Evolutionary conservation across 352 stramenopile genomes (phyloP).

Genomic region (Phytophthora idaei): DNA sequence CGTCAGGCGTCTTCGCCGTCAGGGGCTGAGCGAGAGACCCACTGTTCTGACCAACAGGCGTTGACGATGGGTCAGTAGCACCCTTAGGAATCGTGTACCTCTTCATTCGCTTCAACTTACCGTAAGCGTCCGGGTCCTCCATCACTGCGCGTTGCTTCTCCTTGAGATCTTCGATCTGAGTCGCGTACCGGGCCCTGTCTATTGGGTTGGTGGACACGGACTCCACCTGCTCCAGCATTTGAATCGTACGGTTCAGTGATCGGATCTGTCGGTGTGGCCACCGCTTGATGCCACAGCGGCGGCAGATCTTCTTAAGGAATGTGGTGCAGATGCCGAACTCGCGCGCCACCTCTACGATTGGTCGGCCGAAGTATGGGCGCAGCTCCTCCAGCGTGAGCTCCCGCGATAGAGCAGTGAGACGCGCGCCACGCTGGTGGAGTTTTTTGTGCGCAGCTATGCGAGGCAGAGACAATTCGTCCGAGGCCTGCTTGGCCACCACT

Average conservation of each 20-base stretch:
- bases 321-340: slow-evolving; percentile 81
- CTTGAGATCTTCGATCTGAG: slow-evolving; percentile 66
- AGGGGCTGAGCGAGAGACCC: neutral
- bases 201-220: slow-evolving; percentile 43
- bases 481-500: slow-evolving; percentile 44
- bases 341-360: slow-evolving; percentile 69
- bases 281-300: slow-evolving; percentile 63
- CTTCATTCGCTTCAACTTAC: slow-evolving; percentile 70
- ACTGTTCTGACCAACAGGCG: slow-evolving; percentile 6
- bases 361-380: slow-evolving; percentile 64
- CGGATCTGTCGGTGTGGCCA: slow-evolving; percentile 76
- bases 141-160: slow-evolving; percentile 74
- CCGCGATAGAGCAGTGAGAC: slow-evolving; percentile 52
- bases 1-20: neutral
- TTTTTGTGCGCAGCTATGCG: slow-evolving; percentile 24
- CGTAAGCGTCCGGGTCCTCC: slow-evolving; percentile 61
- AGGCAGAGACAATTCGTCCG: slow-evolving; percentile 20
- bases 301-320: slow-evolving; percentile 80
- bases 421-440: slow-evolving; percentile 42
- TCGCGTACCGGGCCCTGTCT: slow-evolving; percentile 56
- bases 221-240: slow-evolving; percentile 77
- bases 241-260: slow-evolving; percentile 68
- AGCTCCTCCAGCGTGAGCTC: slow-evolving; percentile 69
- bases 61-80: slow-evolving; percentile 10
- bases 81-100: slow-evolving; percentile 37